Evolutionary conservation across 1,284 basidiomycete genomes (phyloP).

Genomic region (Athelia sp.): DNA sequence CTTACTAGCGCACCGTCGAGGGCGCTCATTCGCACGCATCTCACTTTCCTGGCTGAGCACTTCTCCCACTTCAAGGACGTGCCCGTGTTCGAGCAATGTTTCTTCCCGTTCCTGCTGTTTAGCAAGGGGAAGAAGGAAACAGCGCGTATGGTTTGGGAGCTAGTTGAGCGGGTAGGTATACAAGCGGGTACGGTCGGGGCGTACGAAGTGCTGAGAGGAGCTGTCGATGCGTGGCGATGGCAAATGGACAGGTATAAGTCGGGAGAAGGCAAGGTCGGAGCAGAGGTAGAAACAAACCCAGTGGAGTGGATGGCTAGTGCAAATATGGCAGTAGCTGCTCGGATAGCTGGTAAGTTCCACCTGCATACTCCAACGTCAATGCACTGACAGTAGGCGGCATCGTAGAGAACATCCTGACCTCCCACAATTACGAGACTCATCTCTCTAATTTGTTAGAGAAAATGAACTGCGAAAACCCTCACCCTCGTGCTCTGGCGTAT

Average conservation of each 20-base stretch:
- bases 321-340: slow-evolving; percentile 48
- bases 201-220: slow-evolving; percentile 44
- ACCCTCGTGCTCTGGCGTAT: slow-evolving; percentile 53
- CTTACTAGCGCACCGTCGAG: slow-evolving; percentile 42
- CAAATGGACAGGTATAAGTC: slow-evolving; percentile 13
- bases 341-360: slow-evolving; percentile 56
- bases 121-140: slow-evolving; percentile 67
- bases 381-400: not conserved
- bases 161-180: slow-evolving; percentile 28
- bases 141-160: slow-evolving; percentile 60
- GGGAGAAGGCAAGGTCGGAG: not conserved
- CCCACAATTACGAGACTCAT: slow-evolving; percentile 35
- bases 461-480: slow-evolving; percentile 41
- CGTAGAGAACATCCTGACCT: slow-evolving; percentile 57
- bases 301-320: slow-evolving; percentile 35
- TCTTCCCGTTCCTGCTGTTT: slow-evolving; percentile 74
- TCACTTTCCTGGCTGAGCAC: slow-evolving; percentile 55
- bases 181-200: slow-evolving; percentile 16
- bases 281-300: slow-evolving; percentile 31
- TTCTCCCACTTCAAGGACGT: slow-evolving; percentile 27
- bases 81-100: slow-evolving; percentile 47
- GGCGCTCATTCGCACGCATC: slow-evolving; percentile 54
- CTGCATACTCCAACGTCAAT: slow-evolving; percentile 1
- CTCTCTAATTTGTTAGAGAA: slow-evolving; percentile 41
- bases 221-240: slow-evolving; percentile 36